Base-by-base conservation (phyloP, 1,139 yeast genomes). In the Hyphopichia pseudoburtonii region DNA sequence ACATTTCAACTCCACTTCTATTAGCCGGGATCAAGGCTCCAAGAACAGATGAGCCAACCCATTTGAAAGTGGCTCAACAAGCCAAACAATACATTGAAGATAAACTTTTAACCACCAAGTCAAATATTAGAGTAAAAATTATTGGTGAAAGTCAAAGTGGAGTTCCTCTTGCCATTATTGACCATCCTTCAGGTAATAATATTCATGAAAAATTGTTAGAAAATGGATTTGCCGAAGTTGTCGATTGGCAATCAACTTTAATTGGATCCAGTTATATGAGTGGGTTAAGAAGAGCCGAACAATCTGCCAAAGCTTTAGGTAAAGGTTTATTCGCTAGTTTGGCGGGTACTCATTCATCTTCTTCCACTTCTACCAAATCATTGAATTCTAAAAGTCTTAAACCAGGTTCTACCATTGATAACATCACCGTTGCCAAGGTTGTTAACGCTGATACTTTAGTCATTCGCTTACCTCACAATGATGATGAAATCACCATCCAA, bases 171-270 rank as follows among this genome's bases (percentile, higher is more conserved):
- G 85, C 73, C 6, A 51, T 79, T 28, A 60, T 76, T 36, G 81
- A 80, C 48, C 90, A 88, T 38, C 84, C 86, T 10, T 89, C 95
- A 6, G 78, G 76, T 9, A 85, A 86, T 52, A 62, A 62, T 42
- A 82, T 87, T 50, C 80, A 85, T 43, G 83, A 81, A 48, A 76
- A 78, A 47, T 62, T 87, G 44, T 69, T 87, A 44, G 78, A 76
- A 43, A 71, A 69, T 41, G 96, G 96, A 8, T 70, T 80, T 30
- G 95, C 84, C 7, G 81, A 80, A 47, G 78, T 86, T 38, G 79
- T 82, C 17, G 95, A 87, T 56, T 85, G 95, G 92, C 95, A 87
- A 57, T 79, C 89, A 1, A 60, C 78, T n/a, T 54, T 80, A 35
- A 64, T 88, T 40, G 96, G 96, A 2, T 66, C 89, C 5, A 61